A percentile compares a stretch with the other conserved stretches of the same genome.
Evolutionary conservation across 1,284 basidiomycete genomes (phyloP).

Genomic region (Ganoderma meredithae): DNA sequence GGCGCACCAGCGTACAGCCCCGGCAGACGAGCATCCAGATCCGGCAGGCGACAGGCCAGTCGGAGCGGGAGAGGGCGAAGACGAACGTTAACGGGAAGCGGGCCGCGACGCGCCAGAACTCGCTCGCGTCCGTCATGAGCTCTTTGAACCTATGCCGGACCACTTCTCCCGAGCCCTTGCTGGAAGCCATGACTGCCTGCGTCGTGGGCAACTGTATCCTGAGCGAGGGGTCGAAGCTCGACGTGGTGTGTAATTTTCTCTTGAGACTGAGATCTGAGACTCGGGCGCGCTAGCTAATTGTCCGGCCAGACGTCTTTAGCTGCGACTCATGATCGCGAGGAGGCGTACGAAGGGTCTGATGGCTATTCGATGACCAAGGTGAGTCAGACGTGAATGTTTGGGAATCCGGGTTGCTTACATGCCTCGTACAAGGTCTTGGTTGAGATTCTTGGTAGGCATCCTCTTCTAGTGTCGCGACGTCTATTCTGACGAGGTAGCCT

Average conservation of each 20-base stretch:
- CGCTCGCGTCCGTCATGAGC: background rate
- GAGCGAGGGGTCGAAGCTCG: background rate
- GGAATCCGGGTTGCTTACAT: background rate
- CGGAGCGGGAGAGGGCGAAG: background rate
- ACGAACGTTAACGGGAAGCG: background rate
- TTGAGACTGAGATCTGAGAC: no score
- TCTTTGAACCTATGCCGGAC: background rate
- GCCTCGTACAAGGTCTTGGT: constrained; percentile 14
- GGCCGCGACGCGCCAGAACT: constrained; percentile 4
- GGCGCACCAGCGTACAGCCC: background rate
- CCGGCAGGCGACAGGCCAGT: background rate
- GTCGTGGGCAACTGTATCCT: background rate
- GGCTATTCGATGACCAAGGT: constrained; percentile 26
- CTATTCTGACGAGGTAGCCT: background rate
- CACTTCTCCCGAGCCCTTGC: background rate
- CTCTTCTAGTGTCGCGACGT: no score
- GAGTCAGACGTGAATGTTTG: background rate
- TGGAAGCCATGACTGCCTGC: background rate
- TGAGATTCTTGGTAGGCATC: constrained; percentile 18
- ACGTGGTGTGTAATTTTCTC: background rate
- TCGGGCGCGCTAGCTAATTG: no score
- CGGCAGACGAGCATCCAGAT: background rate
- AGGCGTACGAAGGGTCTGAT: constrained; percentile 15
- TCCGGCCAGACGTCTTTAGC: constrained; percentile 22
- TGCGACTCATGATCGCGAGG: constrained; percentile 18